phyloP scores from a whole-genome alignment of 345 rosid genomes.

The Bruguiera gymnorhiza region DNA sequence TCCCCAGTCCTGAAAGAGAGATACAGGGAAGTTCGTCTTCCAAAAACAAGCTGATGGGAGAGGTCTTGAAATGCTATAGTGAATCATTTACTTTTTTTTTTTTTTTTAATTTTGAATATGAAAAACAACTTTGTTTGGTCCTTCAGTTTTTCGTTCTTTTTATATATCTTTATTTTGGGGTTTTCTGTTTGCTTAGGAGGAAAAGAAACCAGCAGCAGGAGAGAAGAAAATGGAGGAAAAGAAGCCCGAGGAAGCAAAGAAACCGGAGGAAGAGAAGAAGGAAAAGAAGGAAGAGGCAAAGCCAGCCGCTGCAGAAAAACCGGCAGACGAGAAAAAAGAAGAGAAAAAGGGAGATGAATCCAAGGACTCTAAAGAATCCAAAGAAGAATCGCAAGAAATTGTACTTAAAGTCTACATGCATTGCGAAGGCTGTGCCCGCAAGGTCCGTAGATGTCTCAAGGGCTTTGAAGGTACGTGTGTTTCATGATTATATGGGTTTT shows the following conservation, averaged over 20 bases:
- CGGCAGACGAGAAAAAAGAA: conserved; percentile 41
- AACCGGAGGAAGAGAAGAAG: conserved; percentile 29
- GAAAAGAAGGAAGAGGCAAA: conserved; percentile 26
- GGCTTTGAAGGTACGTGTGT: conserved; percentile 63
- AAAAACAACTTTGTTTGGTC: neutral
- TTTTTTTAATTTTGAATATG: no score
- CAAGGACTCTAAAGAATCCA: conserved; percentile 26
- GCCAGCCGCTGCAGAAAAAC: conserved; percentile 20
- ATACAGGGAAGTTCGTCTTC: no score
- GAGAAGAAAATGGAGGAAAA: conserved; percentile 35
- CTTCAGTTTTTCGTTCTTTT: neutral
- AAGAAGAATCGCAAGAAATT: conserved; percentile 61
- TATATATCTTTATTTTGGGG: neutral
- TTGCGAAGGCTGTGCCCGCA: conserved; percentile 96
- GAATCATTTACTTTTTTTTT: neutral
- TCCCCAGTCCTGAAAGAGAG: no score
- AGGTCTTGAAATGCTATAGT: conserved; percentile 34
- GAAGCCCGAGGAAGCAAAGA: conserved; percentile 39
- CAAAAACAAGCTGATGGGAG: conserved; percentile 46
- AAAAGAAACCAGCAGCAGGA: conserved; percentile 46
- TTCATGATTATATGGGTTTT: neutral
- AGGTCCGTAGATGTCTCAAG: conserved; percentile 67
- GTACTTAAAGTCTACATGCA: conserved; percentile 85
- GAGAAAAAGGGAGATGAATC: conserved; percentile 41
- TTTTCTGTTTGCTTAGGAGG: conserved; percentile 35